Evolutionary conservation across 768 basidiomycete species (phyloP), one percentile per base, ranked within the genome.

Genomic region (Suillus spraguei): DNA sequence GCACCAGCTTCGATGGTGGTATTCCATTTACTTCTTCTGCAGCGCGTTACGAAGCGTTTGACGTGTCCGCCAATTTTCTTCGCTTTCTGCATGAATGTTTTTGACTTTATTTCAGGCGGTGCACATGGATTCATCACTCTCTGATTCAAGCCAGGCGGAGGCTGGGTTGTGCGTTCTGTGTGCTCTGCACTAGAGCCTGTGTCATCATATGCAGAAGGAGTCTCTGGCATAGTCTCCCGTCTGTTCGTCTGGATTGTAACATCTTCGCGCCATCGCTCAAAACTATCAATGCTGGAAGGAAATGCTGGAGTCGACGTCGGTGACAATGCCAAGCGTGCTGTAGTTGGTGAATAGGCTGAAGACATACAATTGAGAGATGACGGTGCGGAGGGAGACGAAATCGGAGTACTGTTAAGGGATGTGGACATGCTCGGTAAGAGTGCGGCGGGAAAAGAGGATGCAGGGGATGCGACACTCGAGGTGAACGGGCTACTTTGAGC

Each of bases 271-370:
- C 74, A 76, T 59, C 68, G 66, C 32, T 75, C 68, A 60, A 75
- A 63, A 60, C 60, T 53, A 47, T 76, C 70, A 53, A 75, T 28
- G n/a, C 64, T 67, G 5, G 74, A 75, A 39, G 74, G 74, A 49
- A 77, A 75, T 4, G 76, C 66, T 16, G 72, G 67, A n/a, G 74
- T 75, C 16, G 74, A 72, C 8, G 65, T 75, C 14, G 74, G 67
- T 58, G 66, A 65, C 50, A 75, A 50, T 44, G 62, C 63, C 14
- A 75, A 63, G 55, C 60, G 74, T 17, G 54, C 60, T 0, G 66
- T 63, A 20, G 39, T 41, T 32, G 28, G 38, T 5, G 56, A 11
- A 28, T 20, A 28, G 38, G 24, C 28, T 58, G 22, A 53, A 28
- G 62, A 64, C 54, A 28, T 55, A 44, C 55, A 60, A 36, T 64